phyloP scores from a whole-genome alignment of 306 rosid genomes.

The Begonia loranthoides region DNA sequence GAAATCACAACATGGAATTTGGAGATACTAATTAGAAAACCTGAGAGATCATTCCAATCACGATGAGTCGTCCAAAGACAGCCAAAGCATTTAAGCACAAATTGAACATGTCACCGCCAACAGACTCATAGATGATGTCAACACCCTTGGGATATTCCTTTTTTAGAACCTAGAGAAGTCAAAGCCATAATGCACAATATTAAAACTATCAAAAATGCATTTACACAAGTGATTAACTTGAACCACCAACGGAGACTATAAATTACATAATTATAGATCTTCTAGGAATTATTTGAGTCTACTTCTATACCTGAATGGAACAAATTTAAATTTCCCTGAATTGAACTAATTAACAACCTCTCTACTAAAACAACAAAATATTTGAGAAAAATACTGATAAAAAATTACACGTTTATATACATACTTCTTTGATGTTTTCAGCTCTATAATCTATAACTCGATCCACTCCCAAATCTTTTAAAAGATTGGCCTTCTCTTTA shows the following conservation, averaged over 20 bases:
- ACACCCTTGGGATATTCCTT: conserved; percentile 72
- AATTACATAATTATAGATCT: too few relatives aligned
- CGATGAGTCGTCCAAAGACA: conserved; percentile 60
- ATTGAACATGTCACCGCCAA: conserved; percentile 85
- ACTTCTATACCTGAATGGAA: too few relatives aligned
- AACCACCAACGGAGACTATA: too few relatives aligned
- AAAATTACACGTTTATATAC: conserved; percentile 7
- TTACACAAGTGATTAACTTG: too few relatives aligned
- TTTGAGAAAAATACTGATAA: not conserved
- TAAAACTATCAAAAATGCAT: too few relatives aligned
- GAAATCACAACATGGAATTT: too few relatives aligned
- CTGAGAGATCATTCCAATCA: conserved; percentile 99
- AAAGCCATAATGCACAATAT: not conserved
- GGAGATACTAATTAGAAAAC: conserved; percentile 16
- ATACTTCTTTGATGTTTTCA: conserved; percentile 81
- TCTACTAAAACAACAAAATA: not conserved
- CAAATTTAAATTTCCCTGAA: too few relatives aligned
- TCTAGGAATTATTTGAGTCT: too few relatives aligned
- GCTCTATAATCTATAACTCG: conserved; percentile 77
- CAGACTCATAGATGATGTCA: conserved; percentile 87
- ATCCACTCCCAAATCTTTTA: conserved; percentile 83
- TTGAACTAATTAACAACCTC: too few relatives aligned
- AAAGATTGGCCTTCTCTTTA: conserved; percentile 57
- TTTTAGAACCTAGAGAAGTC: conserved; percentile 46
- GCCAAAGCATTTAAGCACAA: conserved; percentile 86